A percentile compares a stretch with the other conserved stretches of the same genome.
These are phyloP conservation scores for Boletus rufocinnamomeus DNA, from an alignment of 768 basidiomycete species.

Conservation along the genomic window DNA sequence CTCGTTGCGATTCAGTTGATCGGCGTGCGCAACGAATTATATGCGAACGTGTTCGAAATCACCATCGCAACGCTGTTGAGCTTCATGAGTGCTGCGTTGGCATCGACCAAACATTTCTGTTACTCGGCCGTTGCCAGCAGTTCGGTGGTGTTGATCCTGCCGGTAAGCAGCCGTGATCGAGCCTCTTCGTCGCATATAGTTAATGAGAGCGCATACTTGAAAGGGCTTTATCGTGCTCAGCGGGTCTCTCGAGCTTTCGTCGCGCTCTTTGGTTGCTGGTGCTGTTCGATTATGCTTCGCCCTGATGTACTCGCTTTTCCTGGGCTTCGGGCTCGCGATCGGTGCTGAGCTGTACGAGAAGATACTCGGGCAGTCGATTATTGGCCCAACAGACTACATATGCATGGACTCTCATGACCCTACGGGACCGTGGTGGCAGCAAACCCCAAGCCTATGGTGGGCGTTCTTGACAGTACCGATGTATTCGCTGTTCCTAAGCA, in stretches of 20 bases:
- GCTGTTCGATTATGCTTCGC: constrained; percentile 82
- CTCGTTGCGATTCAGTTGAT: constrained; percentile 73
- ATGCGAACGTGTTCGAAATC: constrained; percentile 81
- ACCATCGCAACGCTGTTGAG: constrained; percentile 78
- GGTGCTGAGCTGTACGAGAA: constrained; percentile 68
- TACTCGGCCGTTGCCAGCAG: constrained; percentile 79
- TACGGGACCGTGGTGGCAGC: constrained; percentile 70
- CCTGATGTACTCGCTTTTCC: constrained; percentile 74
- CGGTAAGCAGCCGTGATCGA: constrained; percentile 43
- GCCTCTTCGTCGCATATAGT: background rate
- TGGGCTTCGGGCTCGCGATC: constrained; percentile 82
- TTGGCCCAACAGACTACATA: constrained; percentile 57
- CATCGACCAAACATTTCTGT: constrained; percentile 68
- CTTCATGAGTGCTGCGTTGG: constrained; percentile 75
- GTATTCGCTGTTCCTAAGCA: constrained; percentile 64
- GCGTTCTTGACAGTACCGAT: constrained; percentile 74
- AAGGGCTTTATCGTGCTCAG: constrained; percentile 68
- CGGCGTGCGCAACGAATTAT: constrained; percentile 73
- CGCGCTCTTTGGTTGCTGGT: constrained; percentile 81
- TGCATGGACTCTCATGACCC: constrained; percentile 60
- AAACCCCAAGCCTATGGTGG: constrained; percentile 71
- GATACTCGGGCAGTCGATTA: constrained; percentile 48
- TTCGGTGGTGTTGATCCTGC: constrained; percentile 78
- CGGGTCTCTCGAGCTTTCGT: constrained; percentile 77
- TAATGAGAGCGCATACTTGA: constrained; percentile 5